These are phyloP conservation scores for Polygonum aviculare DNA, from an alignment of 148 eudicot species.

Conservation along the genomic window DNA sequence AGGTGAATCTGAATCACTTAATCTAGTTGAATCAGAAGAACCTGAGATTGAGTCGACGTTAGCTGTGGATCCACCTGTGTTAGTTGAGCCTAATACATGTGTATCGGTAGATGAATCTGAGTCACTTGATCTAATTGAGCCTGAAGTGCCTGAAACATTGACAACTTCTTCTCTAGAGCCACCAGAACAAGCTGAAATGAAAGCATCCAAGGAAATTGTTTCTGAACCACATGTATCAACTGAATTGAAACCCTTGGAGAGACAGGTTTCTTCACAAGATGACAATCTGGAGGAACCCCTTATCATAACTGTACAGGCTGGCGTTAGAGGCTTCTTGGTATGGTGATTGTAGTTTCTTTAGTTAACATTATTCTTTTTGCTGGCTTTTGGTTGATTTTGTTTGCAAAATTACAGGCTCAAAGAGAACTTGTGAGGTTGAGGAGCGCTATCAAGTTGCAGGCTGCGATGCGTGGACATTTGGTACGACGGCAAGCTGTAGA, in stretches of 20 bases:
- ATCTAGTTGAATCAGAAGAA: background rate
- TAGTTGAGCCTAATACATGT: background rate
- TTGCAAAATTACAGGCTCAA: constrained; percentile 45
- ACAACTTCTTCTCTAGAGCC: background rate
- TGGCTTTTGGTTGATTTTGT: background rate
- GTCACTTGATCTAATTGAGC: background rate
- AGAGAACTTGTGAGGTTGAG: constrained; percentile 40
- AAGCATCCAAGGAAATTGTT: background rate
- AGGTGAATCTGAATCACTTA: background rate
- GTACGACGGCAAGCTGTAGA: constrained; percentile 81
- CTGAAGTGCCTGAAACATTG: constrained; percentile 9
- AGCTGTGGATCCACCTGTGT: background rate
- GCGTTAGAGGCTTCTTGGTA: constrained; percentile 70
- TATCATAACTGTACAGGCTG: constrained; percentile 51
- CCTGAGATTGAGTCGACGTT: background rate
- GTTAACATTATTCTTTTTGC: background rate
- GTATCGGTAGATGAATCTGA: background rate
- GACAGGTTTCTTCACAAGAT: constrained; percentile 21
- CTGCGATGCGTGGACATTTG: constrained; percentile 79
- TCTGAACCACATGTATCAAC: constrained; percentile 9
- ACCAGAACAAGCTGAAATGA: background rate
- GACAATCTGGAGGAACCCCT: constrained; percentile 37
- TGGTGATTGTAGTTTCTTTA: background rate
- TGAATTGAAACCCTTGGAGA: constrained; percentile 23
- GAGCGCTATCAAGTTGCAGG: constrained; percentile 68